Evolutionary conservation across 768 basidiomycete genomes (phyloP), one percentile per base, ranked within the genome.

Genomic region (Epithele typhae): DNA sequence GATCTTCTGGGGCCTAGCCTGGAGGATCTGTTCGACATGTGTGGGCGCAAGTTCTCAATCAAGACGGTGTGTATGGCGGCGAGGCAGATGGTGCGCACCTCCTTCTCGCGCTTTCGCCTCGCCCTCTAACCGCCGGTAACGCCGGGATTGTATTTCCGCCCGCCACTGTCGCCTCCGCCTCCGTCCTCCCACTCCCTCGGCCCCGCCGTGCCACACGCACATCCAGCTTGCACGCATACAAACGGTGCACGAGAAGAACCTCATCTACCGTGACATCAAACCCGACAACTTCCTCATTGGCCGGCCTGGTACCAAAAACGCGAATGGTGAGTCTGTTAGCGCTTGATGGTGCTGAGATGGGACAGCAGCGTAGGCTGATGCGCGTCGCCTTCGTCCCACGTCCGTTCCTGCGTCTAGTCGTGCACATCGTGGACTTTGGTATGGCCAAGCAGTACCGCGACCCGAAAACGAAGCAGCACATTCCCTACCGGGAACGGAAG

Each of bases 371-470:
- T 7, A 30, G 8, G 7, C 27, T 19, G 18, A 32, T 32, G 30
- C 9, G 9, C 30, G 30, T 15, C 15, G 15, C 30, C 9, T 9
- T 32, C 15, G 30, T 9, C 30, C 30, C 30, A 32, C 30, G n/a
- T n/a, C 30, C 9, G 30, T 9, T 32, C 35, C 8, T 17, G 27
- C 27, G 27, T 7, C 24, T 40, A 90, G 87, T 85, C 41, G 75
- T 99, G 46, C 95, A 99, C 60, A 86, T 91, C 41, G 94, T 99
- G 46, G 96, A 99, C 66, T 98, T 99, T 63, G 96, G 96, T 36
- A 98, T 99, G 96, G 96, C 96, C 22, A 98, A 98, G 69, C 95
- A 98, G 67, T 99, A 97, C 63, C 87, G 96, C 44, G 96, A 99
- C 67, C 96, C 96, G 10, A 98, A 95, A 74, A 94, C 94, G 51